These are phyloP conservation scores for Sphagnum fallax DNA, from an alignment of 228 moss, liverwort and hornwort genomes.

Conservation along the genomic window DNA sequence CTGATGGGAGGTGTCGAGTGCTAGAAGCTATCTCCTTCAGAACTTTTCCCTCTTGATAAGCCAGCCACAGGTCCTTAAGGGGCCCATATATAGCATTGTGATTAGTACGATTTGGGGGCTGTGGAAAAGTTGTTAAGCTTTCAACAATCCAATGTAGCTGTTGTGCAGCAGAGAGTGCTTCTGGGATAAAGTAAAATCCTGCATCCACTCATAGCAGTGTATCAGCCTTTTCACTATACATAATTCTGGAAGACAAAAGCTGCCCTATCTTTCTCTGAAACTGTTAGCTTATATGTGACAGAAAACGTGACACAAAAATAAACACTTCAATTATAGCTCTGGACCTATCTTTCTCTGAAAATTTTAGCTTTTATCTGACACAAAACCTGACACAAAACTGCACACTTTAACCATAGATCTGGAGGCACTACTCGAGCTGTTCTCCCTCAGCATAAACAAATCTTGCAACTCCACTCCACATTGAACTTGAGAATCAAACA, in stretches of 20 bases:
- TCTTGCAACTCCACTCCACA: too few relatives aligned
- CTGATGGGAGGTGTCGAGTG: background rate
- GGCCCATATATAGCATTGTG: slow-evolving; percentile 84
- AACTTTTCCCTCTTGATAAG: slow-evolving; percentile 36
- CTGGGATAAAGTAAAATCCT: slow-evolving; percentile 92
- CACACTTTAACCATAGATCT: background rate
- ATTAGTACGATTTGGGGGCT: slow-evolving; percentile 95
- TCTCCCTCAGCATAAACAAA: too few relatives aligned
- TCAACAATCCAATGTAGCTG: slow-evolving; percentile 70
- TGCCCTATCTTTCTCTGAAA: background rate
- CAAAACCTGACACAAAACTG: background rate
- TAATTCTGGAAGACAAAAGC: background rate
- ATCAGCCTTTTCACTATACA: background rate
- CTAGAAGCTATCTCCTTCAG: slow-evolving; percentile 35
- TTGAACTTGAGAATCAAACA: too few relatives aligned
- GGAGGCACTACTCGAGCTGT: background rate
- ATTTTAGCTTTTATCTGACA: background rate
- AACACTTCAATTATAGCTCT: too few relatives aligned
- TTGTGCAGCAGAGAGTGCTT: slow-evolving; percentile 53
- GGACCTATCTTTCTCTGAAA: too few relatives aligned
- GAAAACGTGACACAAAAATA: background rate
- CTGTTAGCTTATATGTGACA: background rate
- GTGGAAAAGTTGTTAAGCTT: slow-evolving; percentile 64
- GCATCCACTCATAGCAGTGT: slow-evolving; percentile 1
- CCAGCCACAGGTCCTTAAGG: slow-evolving; percentile 58